Evolutionary conservation across 129 eudicot genomes (phyloP).

Genomic region (Kitagawia praeruptora): DNA sequence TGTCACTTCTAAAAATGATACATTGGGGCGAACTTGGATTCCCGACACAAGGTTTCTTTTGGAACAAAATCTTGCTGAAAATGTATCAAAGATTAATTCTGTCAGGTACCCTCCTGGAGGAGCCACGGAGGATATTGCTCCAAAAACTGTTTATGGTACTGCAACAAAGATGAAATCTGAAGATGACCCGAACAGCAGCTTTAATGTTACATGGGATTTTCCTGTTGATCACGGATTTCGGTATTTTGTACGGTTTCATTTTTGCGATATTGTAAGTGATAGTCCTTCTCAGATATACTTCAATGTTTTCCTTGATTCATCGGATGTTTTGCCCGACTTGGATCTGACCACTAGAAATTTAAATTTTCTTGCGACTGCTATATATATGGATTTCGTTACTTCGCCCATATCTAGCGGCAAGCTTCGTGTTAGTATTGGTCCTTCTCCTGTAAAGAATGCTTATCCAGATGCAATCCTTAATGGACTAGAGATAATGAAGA

Average conservation of each 20-base stretch:
- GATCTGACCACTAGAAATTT: slow-evolving; percentile 25
- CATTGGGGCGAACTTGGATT: slow-evolving; percentile 64
- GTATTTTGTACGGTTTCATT: slow-evolving; percentile 63
- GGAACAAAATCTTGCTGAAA: slow-evolving; percentile 23
- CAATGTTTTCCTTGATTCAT: slow-evolving; percentile 43
- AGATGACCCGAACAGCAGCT: slow-evolving; percentile 38
- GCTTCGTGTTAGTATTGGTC: slow-evolving; percentile 55
- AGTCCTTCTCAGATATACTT: slow-evolving; percentile 38
- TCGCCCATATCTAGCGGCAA: slow-evolving; percentile 11
- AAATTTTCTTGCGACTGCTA: slow-evolving; percentile 34
- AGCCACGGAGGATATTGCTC: slow-evolving; percentile 57
- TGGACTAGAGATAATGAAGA: slow-evolving; percentile 82
- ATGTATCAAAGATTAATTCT: slow-evolving; percentile 18
- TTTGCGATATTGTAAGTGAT: slow-evolving; percentile 65
- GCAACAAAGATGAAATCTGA: slow-evolving; percentile 39
- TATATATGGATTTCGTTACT: slow-evolving; percentile 46
- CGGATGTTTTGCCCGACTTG: slow-evolving; percentile 26
- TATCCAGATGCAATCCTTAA: slow-evolving; percentile 61
- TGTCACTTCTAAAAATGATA: slow-evolving; percentile 50
- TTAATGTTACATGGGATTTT: slow-evolving; percentile 81
- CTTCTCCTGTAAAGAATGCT: slow-evolving; percentile 21
- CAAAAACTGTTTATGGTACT: slow-evolving; percentile 63
- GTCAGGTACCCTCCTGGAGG: slow-evolving; percentile 42
- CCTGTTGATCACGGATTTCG: slow-evolving; percentile 58
- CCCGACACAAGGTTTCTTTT: slow-evolving; percentile 39